Evolutionary conservation across 139 green algal species (phyloP), one percentile per base, ranked within the genome.

Genomic region (Deuterostichococcus epilithicus): DNA sequence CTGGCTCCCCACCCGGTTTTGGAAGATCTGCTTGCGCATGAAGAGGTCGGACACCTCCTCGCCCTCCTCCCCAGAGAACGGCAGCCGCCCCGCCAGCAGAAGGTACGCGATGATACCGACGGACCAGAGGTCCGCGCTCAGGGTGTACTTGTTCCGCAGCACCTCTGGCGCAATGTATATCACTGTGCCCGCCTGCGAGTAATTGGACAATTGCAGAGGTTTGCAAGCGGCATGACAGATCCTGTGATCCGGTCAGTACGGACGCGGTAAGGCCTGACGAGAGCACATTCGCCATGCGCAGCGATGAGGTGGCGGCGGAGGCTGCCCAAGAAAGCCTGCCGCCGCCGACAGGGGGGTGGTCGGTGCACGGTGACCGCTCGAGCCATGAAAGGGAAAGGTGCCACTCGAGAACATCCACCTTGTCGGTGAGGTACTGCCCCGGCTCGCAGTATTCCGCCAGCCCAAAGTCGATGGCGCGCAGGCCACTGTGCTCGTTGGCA

Each of bases 391-490:
- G 30, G 44, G 6, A 52, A 28, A 39, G 6, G 6, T 42, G 37
- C 30, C 26, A 39, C 30, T 34, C 18, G 65, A 22, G 65, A 6
- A 28, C 33, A 73, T 59, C 59, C 67, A 70, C 70, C 44, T 39
- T 77, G 70, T 81, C 72, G 32, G 23, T 68, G 28, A 88, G 68
- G 44, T 72, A 81, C 73, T 89, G 73, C 0, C 79, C 87, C 0
- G 82, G 83, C 72, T 74, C 78, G 78, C 86, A 93, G 81, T 89
- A 93, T 52, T 85, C 68, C 0, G 88, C 86, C 33, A 92, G 75
- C 1, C 90, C 90, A 86, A 96, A 96, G 78, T 96, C 90, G 30
- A 94, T 91, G 36, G 83, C 86, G 76, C 94, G 94, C 22, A 96
- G 81, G 0, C 86, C 87, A 0, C 84, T 72, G 67, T 89, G 79